Evolutionary conservation across 2,329 filamentous ascomycete genomes (phyloP), one percentile per base, ranked within the genome.

Genomic region (Lachnellula arida): DNA sequence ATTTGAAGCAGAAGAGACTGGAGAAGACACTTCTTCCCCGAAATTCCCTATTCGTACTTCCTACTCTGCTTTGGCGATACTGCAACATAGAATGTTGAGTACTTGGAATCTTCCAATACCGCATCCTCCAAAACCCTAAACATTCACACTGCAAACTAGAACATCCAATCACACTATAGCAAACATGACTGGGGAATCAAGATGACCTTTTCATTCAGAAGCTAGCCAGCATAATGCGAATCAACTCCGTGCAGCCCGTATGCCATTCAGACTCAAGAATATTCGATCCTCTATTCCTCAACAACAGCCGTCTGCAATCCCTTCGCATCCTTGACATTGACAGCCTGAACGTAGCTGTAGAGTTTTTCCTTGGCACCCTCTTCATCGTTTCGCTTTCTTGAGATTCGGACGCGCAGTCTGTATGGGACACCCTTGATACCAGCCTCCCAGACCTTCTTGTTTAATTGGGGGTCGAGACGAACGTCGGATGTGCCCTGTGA

Each of bases 391-490:
- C 94, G 91, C 87, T 96, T 95, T 80, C 94, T 91, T 75, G 91
- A 96, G 81, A 99, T 97, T 81, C 95, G 91, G 75, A 99, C 87
- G 73, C 94, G 93, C 71, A 99, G 84, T 79, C 95, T 88, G 89
- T 88, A 97, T 69, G 93, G 91, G 68, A 97, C 92, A 74, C 94
- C 95, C 89, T 97, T 99, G 84, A 99, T 87, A 78, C 94, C 94
- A 74, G 88, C 83, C 81, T 99, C 94, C 94, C 94, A 99, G 77
- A 99, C 93, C 86, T 99, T 97, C 90, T 99, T 99, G 89, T 99
- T 99, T 74, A 99, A 82, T 81, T 94, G 89, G 74, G 94, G 94
- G 85, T 99, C 94, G 75, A 99, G 81, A 72, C 94, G 94, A 80
- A 99, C 94, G 76, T 99, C 94, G 73, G 84, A 79, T 80, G 94